Evolutionary conservation across 768 basidiomycete species (phyloP).

Genomic region (Paxillus involutus): DNA sequence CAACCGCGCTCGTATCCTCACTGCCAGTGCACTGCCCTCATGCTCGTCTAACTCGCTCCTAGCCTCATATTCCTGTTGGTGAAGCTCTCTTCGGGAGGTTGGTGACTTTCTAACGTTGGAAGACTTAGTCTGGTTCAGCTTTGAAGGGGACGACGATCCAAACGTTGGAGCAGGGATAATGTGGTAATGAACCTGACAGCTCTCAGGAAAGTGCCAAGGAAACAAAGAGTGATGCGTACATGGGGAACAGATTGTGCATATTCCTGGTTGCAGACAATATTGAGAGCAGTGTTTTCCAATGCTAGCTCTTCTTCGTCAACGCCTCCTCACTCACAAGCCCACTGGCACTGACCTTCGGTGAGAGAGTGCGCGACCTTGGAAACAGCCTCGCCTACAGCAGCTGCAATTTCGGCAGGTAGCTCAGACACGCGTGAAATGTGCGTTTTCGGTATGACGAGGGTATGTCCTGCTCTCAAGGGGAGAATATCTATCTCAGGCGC

Average conservation of each 20-base stretch:
- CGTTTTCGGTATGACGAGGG: conserved; percentile 67
- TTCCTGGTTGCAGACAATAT: conserved; percentile 80
- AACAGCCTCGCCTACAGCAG: conserved; percentile 56
- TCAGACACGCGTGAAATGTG: conserved; percentile 66
- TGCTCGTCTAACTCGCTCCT: conserved; percentile 61
- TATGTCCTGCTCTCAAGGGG: conserved; percentile 65
- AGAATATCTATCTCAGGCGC: conserved; percentile 51
- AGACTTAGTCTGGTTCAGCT: not conserved
- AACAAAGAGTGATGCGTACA: conserved; percentile 37
- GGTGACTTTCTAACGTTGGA: conserved; percentile 15
- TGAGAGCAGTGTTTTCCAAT: conserved; percentile 63
- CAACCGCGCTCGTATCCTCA: conserved; percentile 45
- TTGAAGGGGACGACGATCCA: conserved; percentile 12
- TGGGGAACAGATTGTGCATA: conserved; percentile 82
- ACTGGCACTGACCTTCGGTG: conserved; percentile 48
- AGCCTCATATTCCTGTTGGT: conserved; percentile 56
- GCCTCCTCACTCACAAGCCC: not conserved
- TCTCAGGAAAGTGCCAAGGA: not conserved
- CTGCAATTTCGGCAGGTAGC: conserved; percentile 58
- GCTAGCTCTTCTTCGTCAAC: not conserved
- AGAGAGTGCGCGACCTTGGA: conserved; percentile 63
- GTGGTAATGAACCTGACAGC: conserved; percentile 68
- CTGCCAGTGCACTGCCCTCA: conserved; percentile 46
- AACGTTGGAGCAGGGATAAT: conserved; percentile 69
- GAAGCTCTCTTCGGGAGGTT: conserved; percentile 53